A percentile compares a stretch with the other conserved stretches of the same genome.
phyloP scores from a whole-genome alignment of 768 basidiomycete species.

The Amanita pallidorosea region DNA sequence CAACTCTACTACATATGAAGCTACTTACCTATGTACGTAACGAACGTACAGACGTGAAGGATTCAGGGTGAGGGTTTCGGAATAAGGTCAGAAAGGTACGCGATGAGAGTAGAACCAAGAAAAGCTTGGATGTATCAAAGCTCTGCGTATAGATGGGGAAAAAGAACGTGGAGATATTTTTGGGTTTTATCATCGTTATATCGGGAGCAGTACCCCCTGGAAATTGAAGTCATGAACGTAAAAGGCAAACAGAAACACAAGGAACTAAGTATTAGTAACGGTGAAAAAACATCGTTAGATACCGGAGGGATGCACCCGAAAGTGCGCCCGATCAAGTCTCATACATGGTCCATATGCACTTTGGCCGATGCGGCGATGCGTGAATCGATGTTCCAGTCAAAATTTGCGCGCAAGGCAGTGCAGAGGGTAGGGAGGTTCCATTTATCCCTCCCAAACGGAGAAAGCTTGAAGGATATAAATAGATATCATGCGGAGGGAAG shows the following conservation, averaged over 20 bases:
- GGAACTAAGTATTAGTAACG: conserved; percentile 6
- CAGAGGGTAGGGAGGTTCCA: background rate
- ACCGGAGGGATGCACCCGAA: background rate
- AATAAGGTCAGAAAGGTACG: conserved; percentile 7
- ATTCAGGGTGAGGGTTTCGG: conserved; percentile 7
- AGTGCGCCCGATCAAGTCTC: conserved; percentile 2
- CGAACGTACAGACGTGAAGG: conserved; percentile 14
- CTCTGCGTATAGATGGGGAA: conserved; percentile 5
- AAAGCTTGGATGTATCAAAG: conserved; percentile 10
- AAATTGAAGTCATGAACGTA: conserved; percentile 4
- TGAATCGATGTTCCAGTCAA: background rate
- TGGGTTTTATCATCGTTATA: conserved; percentile 5
- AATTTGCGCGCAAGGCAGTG: background rate
- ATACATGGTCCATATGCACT: conserved; percentile 6
- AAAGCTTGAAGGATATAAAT: conserved; percentile 5
- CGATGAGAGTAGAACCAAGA: conserved; percentile 6
- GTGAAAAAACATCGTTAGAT: conserved; percentile 5
- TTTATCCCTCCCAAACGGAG: background rate
- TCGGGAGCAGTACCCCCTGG: background rate
- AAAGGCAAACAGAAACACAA: conserved; percentile 3
- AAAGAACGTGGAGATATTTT: conserved; percentile 6
- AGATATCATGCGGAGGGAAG: conserved; percentile 9
- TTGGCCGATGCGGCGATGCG: background rate
- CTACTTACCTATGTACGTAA: conserved; percentile 34
- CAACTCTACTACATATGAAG: conserved; percentile 20